Evolutionary conservation across 2,329 filamentous ascomycete genomes (phyloP).

Genomic region (Fusarium fujikuroi): DNA sequence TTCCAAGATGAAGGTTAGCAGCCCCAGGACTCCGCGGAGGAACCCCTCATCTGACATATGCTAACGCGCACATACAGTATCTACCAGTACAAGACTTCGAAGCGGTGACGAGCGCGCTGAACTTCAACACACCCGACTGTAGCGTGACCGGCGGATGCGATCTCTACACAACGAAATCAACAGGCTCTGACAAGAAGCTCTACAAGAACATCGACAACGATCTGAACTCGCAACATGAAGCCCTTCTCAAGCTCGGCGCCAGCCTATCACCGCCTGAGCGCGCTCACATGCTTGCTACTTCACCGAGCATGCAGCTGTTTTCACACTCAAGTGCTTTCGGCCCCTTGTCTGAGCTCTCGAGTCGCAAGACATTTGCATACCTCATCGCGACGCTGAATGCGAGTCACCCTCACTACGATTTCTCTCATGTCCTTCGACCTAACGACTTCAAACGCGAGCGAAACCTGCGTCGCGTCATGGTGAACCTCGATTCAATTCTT

Average conservation of each 20-base stretch:
- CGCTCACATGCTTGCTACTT: slow-evolving; percentile 73
- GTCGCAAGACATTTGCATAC: slow-evolving; percentile 93
- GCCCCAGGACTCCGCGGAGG: neutral
- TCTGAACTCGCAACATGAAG: slow-evolving; percentile 90
- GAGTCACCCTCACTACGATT: slow-evolving; percentile 91
- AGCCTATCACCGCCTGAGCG: slow-evolving; percentile 87
- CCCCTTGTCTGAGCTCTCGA: slow-evolving; percentile 85
- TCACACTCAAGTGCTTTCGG: slow-evolving; percentile 93
- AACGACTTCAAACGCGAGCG: slow-evolving; percentile 90
- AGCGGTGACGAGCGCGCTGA: slow-evolving; percentile 89
- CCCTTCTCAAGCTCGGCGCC: slow-evolving; percentile 84
- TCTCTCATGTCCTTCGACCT: slow-evolving; percentile 89
- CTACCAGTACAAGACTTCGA: slow-evolving; percentile 92
- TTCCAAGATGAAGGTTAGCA: slow-evolving; percentile 54
- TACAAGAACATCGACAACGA: slow-evolving; percentile 95
- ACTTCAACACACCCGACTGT: slow-evolving; percentile 94
- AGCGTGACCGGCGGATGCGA: slow-evolving; percentile 94
- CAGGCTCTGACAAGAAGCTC: slow-evolving; percentile 94
- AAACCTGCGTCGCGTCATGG: slow-evolving; percentile 83
- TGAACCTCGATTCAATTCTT: slow-evolving; percentile 86
- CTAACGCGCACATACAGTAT: slow-evolving; percentile 69
- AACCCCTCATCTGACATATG: neutral
- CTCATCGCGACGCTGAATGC: slow-evolving; percentile 96
- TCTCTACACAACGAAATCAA: slow-evolving; percentile 96
- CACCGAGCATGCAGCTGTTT: slow-evolving; percentile 68